phyloP scores from a whole-genome alignment of 208 protist genomes.

The Crithidia thermophila region DNA sequence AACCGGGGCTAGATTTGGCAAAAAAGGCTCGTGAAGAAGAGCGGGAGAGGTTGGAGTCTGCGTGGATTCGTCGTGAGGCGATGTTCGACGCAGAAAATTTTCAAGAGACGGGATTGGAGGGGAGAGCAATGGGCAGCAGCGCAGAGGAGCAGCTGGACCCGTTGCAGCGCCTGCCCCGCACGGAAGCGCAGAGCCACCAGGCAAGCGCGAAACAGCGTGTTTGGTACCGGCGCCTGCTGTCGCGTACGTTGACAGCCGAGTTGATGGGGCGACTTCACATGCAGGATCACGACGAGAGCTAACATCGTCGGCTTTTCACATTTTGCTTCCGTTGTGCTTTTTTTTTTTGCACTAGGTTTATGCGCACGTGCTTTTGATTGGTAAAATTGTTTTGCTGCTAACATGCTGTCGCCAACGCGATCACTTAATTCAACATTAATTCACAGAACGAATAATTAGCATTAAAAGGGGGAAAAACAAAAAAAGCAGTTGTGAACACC shows the following conservation, averaged over 20 bases:
- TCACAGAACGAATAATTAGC: no score
- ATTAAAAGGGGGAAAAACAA: no score
- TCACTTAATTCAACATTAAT: no score
- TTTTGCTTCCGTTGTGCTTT: not conserved
- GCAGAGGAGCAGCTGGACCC: conserved; percentile 19
- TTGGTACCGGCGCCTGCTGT: conserved; percentile 30
- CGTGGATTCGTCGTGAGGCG: not conserved
- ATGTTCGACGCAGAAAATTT: conserved; percentile 11
- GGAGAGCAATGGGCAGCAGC: not conserved
- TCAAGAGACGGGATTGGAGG: not conserved
- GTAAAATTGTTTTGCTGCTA: no score
- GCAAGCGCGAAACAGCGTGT: conserved; percentile 4
- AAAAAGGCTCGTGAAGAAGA: no score
- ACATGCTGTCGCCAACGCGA: no score
- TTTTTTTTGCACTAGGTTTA: no score
- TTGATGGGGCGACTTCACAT: conserved; percentile 13
- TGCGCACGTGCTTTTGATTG: no score
- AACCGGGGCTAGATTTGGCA: no score
- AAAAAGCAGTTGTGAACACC: no score
- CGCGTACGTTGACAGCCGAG: not conserved
- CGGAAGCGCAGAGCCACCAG: conserved; percentile 6
- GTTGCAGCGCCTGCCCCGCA: conserved; percentile 24
- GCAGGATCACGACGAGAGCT: not conserved
- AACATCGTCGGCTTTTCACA: not conserved
- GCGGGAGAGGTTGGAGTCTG: not conserved